Evolutionary conservation across 805 yeast species (phyloP).

Genomic region (Starmerella cellae): DNA sequence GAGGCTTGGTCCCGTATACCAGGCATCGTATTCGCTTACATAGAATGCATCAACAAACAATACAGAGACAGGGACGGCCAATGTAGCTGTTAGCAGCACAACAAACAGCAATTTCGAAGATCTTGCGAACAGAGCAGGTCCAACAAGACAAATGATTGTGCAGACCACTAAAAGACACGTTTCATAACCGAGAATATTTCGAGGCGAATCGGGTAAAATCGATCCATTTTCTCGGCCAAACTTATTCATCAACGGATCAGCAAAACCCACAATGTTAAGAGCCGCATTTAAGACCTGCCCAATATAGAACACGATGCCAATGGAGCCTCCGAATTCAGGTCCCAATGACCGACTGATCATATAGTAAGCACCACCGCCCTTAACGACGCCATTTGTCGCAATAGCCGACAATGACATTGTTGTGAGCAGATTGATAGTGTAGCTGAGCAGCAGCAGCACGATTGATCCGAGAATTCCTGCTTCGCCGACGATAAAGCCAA

Average conservation of each 20-base stretch:
- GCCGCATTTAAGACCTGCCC: slow-evolving; percentile 87
- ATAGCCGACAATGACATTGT: slow-evolving; percentile 87
- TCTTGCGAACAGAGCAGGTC: slow-evolving; percentile 66
- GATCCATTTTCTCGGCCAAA: slow-evolving; percentile 54
- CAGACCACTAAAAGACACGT: slow-evolving; percentile 57
- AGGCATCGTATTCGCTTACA: slow-evolving; percentile 21
- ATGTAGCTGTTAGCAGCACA: slow-evolving; percentile 52
- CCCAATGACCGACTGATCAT: slow-evolving; percentile 94
- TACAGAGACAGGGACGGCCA: slow-evolving; percentile 71
- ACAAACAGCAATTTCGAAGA: slow-evolving; percentile 68
- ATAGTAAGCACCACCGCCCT: slow-evolving; percentile 97
- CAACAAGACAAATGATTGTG: slow-evolving; percentile 63
- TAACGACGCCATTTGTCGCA: slow-evolving; percentile 92
- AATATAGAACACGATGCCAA: slow-evolving; percentile 83
- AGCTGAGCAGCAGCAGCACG: slow-evolving; percentile 54
- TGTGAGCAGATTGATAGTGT: slow-evolving; percentile 68
- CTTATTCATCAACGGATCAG: slow-evolving; percentile 76
- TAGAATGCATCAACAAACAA: slow-evolving; percentile 50
- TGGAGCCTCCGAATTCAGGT: slow-evolving; percentile 96
- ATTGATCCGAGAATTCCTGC: slow-evolving; percentile 77
- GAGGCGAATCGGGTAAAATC: slow-evolving; percentile 56
- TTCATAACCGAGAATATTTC: slow-evolving; percentile 60
- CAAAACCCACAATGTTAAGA: slow-evolving; percentile 87
- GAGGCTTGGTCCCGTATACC: slow-evolving; percentile 67
- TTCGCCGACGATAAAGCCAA: slow-evolving; percentile 91